These are phyloP conservation scores for Aureobasidium uvarum DNA, from an alignment of 2,329 filamentous ascomycete species.

Conservation along the genomic window DNA sequence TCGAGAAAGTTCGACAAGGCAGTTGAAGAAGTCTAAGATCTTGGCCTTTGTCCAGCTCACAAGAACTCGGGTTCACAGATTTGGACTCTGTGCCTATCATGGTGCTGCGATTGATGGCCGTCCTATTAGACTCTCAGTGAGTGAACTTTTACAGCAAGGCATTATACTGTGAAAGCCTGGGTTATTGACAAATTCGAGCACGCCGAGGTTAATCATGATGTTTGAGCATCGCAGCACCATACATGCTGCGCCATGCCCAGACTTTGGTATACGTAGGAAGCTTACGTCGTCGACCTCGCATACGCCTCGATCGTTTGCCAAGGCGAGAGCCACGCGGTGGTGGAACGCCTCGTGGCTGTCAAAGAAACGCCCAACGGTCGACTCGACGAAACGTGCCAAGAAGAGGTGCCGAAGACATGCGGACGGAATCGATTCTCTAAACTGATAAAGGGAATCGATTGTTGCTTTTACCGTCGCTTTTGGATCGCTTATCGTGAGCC, in stretches of 20 bases:
- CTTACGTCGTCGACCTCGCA: background rate
- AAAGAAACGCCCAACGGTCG: background rate
- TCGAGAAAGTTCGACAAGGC: background rate
- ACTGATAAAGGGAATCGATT: background rate
- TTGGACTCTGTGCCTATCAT: too few relatives aligned
- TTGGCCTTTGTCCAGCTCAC: too few relatives aligned
- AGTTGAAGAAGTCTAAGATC: background rate
- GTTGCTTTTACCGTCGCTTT: background rate
- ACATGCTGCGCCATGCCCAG: background rate
- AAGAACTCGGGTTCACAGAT: too few relatives aligned
- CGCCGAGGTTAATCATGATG: too few relatives aligned
- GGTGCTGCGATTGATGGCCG: too few relatives aligned
- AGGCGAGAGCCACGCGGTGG: background rate
- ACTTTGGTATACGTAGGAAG: background rate
- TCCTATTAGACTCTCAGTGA: too few relatives aligned
- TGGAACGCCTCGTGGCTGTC: background rate
- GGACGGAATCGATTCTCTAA: background rate
- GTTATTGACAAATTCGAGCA: too few relatives aligned
- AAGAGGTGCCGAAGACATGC: background rate
- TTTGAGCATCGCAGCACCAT: too few relatives aligned
- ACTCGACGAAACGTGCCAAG: background rate
- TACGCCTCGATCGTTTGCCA: background rate
- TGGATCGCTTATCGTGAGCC: too few relatives aligned
- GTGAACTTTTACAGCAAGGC: too few relatives aligned
- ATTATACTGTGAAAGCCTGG: too few relatives aligned